A percentile compares a stretch with the other conserved stretches of the same genome.
phyloP scores from a whole-genome alignment of 441 rosid genomes.

The Mallotus japonicus region DNA sequence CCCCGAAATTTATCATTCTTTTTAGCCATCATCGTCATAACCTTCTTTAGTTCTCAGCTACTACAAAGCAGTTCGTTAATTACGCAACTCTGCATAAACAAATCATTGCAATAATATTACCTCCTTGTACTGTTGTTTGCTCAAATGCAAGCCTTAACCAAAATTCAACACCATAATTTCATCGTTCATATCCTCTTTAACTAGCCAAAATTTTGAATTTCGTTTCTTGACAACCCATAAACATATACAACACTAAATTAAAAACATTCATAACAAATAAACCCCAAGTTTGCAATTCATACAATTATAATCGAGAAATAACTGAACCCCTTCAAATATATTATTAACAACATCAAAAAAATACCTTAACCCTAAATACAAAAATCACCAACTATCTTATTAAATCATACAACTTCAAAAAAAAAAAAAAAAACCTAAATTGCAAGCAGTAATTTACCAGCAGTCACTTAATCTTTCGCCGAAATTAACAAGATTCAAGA shows the following conservation, averaged over 20 bases:
- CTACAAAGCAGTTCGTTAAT: slow-evolving; percentile 15
- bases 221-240: background rate
- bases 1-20: slow-evolving; percentile 53
- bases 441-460: slow-evolving; percentile 6
- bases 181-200: too few relatives aligned
- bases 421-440: background rate
- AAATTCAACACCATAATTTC: too few relatives aligned
- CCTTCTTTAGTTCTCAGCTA: slow-evolving; percentile 15
- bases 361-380: slow-evolving; percentile 7
- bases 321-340: too few relatives aligned
- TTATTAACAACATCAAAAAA: background rate
- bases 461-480: background rate
- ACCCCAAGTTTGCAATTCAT: background rate
- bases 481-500: too few relatives aligned
- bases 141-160: too few relatives aligned
- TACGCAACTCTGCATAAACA: slow-evolving; percentile 38
- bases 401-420: too few relatives aligned
- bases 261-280: too few relatives aligned
- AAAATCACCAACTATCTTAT: background rate
- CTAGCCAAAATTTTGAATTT: too few relatives aligned
- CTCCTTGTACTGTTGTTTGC: too few relatives aligned
- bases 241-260: background rate
- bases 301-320: background rate
- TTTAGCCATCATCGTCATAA: slow-evolving; percentile 45
- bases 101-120: slow-evolving; percentile 18